These are phyloP conservation scores for Talaromyces sp. DNA, from an alignment of 2,329 filamentous ascomycete species.

Conservation along the genomic window DNA sequence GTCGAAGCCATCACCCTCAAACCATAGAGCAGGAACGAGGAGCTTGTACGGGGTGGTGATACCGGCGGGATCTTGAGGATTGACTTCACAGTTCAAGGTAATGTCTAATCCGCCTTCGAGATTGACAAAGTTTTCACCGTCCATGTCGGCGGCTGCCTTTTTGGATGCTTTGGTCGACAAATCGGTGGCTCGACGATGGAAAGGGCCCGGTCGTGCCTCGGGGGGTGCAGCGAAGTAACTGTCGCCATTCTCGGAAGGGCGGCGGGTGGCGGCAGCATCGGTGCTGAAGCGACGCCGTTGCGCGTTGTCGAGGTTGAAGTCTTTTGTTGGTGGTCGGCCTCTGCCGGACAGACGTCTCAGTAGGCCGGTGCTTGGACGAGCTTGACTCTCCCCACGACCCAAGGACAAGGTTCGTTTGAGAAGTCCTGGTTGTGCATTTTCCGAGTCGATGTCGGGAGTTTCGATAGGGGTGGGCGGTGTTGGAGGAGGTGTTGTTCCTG, in stretches of 20 bases:
- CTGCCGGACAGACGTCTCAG: constrained; percentile 49
- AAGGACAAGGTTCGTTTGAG: constrained; percentile 61
- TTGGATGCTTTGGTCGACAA: constrained; percentile 60
- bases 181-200: constrained; percentile 68
- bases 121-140: constrained; percentile 59
- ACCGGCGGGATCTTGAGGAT: constrained; percentile 76
- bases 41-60: constrained; percentile 84
- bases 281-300: constrained; percentile 34
- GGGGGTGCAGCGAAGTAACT: constrained; percentile 30
- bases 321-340: constrained; percentile 41
- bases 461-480: constrained; percentile 56
- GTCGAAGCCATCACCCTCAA: constrained; percentile 43
- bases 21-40: constrained; percentile 71
- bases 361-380: constrained; percentile 44
- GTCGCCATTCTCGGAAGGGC: constrained; percentile 28
- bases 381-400: constrained; percentile 52
- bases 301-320: constrained; percentile 30
- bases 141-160: constrained; percentile 49
- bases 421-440: constrained; percentile 31
- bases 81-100: constrained; percentile 83
- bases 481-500: constrained; percentile 67
- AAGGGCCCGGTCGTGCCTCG: constrained; percentile 41
- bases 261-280: constrained; percentile 24
- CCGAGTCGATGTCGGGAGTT: constrained; percentile 37
- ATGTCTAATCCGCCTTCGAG: constrained; percentile 82